Conservation (phyloP, 2,329 filamentous ascomycete genomes). For the Nemania diffusa region DNA sequence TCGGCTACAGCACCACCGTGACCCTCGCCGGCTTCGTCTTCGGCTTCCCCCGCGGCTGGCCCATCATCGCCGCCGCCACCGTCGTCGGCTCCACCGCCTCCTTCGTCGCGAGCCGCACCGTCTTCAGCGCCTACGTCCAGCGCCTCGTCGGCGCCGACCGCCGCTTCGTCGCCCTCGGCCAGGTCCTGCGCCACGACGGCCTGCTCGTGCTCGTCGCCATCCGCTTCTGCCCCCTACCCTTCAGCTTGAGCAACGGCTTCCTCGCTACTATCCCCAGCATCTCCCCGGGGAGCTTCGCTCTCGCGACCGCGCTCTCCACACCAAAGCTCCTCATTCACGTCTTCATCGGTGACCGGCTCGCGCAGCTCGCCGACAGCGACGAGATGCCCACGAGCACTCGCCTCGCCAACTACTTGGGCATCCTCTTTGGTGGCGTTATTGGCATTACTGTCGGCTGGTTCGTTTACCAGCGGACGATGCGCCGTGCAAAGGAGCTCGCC, state of each 20-base stretch:
- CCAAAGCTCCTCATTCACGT: constrained; percentile 93
- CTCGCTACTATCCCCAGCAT: constrained; percentile 94
- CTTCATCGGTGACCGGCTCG: constrained; percentile 88
- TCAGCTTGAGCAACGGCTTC: constrained; percentile 92
- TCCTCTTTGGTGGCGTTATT: constrained; percentile 75
- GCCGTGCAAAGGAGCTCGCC: constrained; percentile 68
- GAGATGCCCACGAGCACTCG: constrained; percentile 84
- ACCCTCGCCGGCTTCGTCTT: constrained; percentile 66
- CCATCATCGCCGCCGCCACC: constrained; percentile 81
- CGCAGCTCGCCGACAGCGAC: constrained; percentile 83
- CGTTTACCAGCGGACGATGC: constrained; percentile 81
- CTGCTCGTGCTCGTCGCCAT: constrained; percentile 91
- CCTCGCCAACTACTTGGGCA: constrained; percentile 84
- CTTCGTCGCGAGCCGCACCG: constrained; percentile 82
- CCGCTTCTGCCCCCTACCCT: constrained; percentile 90
- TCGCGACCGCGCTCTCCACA: constrained; percentile 82
- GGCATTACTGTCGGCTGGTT: constrained; percentile 82
- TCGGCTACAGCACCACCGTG: constrained; percentile 83
- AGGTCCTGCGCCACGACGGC: constrained; percentile 91
- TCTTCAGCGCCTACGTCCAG: constrained; percentile 82
- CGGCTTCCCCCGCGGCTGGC: constrained; percentile 75
- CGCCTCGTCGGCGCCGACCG: constrained; percentile 83
- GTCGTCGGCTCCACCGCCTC: constrained; percentile 80
- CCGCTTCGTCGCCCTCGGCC: constrained; percentile 86
- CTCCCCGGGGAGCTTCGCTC: constrained; percentile 75